These are phyloP conservation scores for Huiozyma naganishii DNA, from an alignment of 805 yeast genomes.

Conservation along the genomic window DNA sequence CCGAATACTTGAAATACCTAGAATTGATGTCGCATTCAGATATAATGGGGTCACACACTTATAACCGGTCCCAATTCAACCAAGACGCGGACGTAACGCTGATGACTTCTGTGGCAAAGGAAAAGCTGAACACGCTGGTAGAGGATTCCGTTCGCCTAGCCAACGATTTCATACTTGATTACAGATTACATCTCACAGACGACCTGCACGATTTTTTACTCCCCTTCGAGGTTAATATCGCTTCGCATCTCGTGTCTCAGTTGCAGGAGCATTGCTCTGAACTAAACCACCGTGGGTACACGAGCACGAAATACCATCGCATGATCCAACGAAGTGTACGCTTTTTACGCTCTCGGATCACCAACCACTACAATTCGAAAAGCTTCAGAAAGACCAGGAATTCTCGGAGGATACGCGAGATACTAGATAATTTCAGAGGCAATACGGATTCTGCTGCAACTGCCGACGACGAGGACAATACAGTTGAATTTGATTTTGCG, in stretches of 20 bases:
- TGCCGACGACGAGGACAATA: conserved; percentile 7
- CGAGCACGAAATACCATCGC: not conserved
- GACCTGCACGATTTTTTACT: conserved; percentile 5
- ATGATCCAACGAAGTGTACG: conserved; percentile 6
- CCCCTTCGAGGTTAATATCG: conserved; percentile 19
- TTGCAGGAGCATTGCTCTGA: not conserved
- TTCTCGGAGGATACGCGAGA: conserved; percentile 15
- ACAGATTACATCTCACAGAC: conserved; percentile 16
- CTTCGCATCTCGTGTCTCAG: conserved; percentile 3
- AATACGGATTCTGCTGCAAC: not conserved
- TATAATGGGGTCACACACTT: conserved; percentile 6
- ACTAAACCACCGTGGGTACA: not conserved
- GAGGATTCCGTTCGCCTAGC: conserved; percentile 17
- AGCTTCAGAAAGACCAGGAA: conserved; percentile 20
- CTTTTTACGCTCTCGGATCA: conserved; percentile 11
- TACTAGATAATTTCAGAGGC: conserved; percentile 16
- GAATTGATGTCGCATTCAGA: conserved; percentile 16
- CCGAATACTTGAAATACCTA: conserved; percentile 4
- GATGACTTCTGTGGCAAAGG: conserved; percentile 8
- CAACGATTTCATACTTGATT: conserved; percentile 22
- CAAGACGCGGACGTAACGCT: conserved; percentile 17
- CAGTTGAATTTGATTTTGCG: conserved; percentile 8
- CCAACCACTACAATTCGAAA: not conserved
- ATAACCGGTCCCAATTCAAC: conserved; percentile 13
- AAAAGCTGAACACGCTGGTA: not conserved